phyloP scores from a whole-genome alignment of 306 rosid species.

The Vigna reflexopilosa region DNA sequence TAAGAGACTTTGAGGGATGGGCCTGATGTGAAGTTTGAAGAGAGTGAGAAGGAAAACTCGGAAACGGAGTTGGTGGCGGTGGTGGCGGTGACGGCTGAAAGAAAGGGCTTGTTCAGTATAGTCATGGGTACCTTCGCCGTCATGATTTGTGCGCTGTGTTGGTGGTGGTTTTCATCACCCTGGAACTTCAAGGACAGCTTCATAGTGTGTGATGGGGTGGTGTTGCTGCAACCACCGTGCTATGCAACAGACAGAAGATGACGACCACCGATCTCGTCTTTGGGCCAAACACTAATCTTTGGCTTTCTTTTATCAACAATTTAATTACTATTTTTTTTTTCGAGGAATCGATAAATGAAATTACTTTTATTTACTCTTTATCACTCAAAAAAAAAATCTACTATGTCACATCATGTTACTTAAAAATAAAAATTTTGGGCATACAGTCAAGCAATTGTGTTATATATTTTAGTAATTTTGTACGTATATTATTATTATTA shows the following conservation, averaged over 20 bases:
- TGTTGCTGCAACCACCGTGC: neutral
- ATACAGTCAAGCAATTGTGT: no score
- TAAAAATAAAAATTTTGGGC: no score
- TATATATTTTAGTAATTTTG: no score
- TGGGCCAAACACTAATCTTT: neutral
- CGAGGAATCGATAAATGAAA: no score
- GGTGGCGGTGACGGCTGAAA: conserved; percentile 61
- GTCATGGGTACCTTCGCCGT: conserved; percentile 76
- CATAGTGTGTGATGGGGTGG: conserved; percentile 40
- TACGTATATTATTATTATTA: no score
- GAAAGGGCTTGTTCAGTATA: conserved; percentile 67
- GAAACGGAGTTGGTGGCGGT: conserved; percentile 50
- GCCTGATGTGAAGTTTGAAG: conserved; percentile 65
- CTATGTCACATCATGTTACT: no score
- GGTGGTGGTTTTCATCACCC: conserved; percentile 37
- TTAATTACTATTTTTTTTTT: no score
- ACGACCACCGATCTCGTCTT: neutral
- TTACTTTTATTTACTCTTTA: no score
- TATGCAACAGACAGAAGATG: neutral
- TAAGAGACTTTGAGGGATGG: conserved; percentile 66
- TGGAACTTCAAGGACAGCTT: conserved; percentile 73
- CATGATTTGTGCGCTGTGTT: conserved; percentile 46
- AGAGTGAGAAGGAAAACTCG: conserved; percentile 72
- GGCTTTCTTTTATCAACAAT: no score
- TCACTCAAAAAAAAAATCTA: no score